Evolutionary conservation across 129 eudicot species (phyloP).

Genomic region (Lactuca sativa): DNA sequence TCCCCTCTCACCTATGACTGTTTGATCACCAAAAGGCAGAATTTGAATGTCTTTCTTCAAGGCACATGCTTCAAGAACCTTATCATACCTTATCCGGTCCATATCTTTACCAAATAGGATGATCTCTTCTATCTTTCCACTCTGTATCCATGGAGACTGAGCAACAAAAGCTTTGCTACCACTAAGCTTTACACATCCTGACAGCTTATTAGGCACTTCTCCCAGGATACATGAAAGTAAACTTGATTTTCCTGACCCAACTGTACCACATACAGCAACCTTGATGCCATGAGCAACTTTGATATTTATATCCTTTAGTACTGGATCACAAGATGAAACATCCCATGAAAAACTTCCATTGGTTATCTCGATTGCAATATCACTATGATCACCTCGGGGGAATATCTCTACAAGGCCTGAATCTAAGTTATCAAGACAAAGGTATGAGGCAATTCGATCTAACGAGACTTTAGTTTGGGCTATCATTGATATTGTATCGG

Average conservation of each 20-base stretch:
- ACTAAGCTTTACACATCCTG: constrained; percentile 56
- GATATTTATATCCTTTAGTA: constrained; percentile 56
- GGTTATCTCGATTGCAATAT: constrained; percentile 53
- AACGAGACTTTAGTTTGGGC: constrained; percentile 93
- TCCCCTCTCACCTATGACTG: constrained; percentile 93
- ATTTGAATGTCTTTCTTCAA: constrained; percentile 79
- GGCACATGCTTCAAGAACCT: constrained; percentile 82
- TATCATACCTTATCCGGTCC: constrained; percentile 54
- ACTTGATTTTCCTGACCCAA: constrained; percentile 93
- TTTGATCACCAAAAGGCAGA: constrained; percentile 82
- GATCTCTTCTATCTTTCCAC: constrained; percentile 82
- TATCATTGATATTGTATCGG: constrained; percentile 72
- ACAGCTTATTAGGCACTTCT: constrained; percentile 54
- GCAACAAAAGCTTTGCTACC: constrained; percentile 89
- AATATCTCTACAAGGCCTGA: constrained; percentile 57
- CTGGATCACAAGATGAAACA: constrained; percentile 36
- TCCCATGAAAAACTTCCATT: constrained; percentile 80
- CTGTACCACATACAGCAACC: constrained; percentile 87
- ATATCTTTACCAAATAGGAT: constrained; percentile 76
- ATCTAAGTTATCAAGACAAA: constrained; percentile 59
- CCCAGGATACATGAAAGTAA: constrained; percentile 79
- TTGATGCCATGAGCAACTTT: constrained; percentile 64
- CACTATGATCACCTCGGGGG: constrained; percentile 37
- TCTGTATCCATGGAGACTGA: constrained; percentile 95
- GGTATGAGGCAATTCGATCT: constrained; percentile 74